Base-by-base conservation (phyloP, 768 basidiomycete genomes). In the Piloderma croceum region DNA sequence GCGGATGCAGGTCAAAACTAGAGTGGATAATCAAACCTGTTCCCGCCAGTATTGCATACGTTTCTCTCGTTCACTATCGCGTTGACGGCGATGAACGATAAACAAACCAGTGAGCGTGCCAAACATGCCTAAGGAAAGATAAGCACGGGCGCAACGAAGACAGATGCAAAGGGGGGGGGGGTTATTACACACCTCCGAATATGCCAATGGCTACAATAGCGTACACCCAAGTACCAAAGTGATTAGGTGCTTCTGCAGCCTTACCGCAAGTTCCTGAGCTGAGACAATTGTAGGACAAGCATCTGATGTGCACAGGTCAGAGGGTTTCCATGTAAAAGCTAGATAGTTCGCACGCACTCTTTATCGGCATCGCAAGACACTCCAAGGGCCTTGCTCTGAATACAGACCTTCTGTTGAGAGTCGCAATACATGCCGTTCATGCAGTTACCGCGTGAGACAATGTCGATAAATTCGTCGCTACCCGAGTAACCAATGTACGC, bases 11-110 rank as follows among this genome's bases (percentile, higher is more conserved):
- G 15, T 24, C 18, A 17, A 35, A 4, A 10, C n/a, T 12, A 5
- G n/a, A n/a, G n/a, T n/a, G 3, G 6, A 12, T 19, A 31, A n/a
- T 44, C 51, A 36, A 47, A 79, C 83, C 72, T 90, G 89, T 66
- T 92, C 90, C 49, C 81, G 80, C 83, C 90, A 91, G 63, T 92
- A 91, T 56, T 90, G 87, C 31, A 81, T 65, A 49, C 90, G 82
- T 61, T 83, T 90, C 64, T 86, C 81, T 34, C 86, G 81, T 52
- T 91, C 88, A 43, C 68, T 61, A 31, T 81, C 80, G 49, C 90
- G 78, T 48, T 83, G 76, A 49, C 77, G 76, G 27, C 80, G 67
- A 51, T 91, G 89, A 6, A 84, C 50, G 50, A 80, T 68, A 64
- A 76, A 90, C 24, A 93, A 67, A 3, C 73, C 71, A 38, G 77